Evolutionary conservation across 148 eudicot species (phyloP), one percentile per base, ranked within the genome.

Genomic region (Rheum nobile): DNA sequence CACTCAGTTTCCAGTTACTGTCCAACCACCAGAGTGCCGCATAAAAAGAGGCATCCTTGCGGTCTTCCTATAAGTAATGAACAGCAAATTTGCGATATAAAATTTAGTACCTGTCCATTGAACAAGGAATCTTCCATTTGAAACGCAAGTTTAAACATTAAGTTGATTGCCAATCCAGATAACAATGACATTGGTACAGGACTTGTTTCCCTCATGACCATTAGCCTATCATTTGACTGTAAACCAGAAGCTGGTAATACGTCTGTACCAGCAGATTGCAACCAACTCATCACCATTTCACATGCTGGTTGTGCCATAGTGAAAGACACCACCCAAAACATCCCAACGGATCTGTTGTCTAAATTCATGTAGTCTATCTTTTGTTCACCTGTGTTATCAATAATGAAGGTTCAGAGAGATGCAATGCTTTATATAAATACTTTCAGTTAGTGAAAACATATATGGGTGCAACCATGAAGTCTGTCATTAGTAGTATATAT

Each of bases 251-350:
- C 86, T 17, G 86, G 88, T 78, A 90, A 75, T 71, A 85, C 71
- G 82, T 96, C 99, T 65, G 92, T 82, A 73, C 96, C 99, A 75
- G 88, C 90, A 47, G 97, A 87, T 68, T 82, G 88, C 80, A 96
- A 80, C 97, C 97, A 96, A 80, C 79, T 81, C 88, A 90, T 92
- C 84, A 96, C 94, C 77, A 86, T 85, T 43, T 96, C 97, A 79
- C 94, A 92, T 61, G 99, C 91, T 79, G 94, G 97, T 47, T 87
- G 94, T 63, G 89, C 90, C 97, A 87, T 90, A 42, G 96, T 88
- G 80, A 92, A 90, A 71, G 97, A 90, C 38, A 90, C 91, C 77
- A 92, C 96, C 99, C 99, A 96, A 88, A 92, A 92, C 97, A 96
- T 92, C 76, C 99, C 99, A 75, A 83, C 63, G 42, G 97, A 92